Base-by-base conservation (phyloP, 2,329 filamentous ascomycete genomes). In the Myrmaecium sp. region DNA sequence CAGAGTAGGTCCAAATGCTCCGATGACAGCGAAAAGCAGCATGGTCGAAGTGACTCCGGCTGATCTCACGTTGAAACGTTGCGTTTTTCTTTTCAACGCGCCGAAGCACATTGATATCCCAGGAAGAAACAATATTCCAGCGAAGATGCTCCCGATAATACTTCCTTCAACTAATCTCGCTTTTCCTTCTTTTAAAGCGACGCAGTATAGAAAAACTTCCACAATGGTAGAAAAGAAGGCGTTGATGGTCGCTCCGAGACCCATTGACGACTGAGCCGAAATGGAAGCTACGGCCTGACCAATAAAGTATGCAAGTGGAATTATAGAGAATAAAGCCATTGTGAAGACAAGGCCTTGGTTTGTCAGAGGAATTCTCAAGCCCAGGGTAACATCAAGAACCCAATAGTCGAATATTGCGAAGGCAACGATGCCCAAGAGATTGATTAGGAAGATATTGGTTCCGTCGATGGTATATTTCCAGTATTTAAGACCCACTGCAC, bases 401-500 rank as follows among this genome's bases (percentile, higher is more conserved):
- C 73, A 73, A 64, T 86, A 95, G 58, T 98, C 89, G 37, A 92
- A 70, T 35, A 98, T 91, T 43, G 86, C 79, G 46, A 98, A 94
- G 14, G 80, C 58, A n/a, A 98, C 89, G 11, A 98, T 69, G 8
- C 72, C 77, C 57, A 95, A 81, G 30, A 98, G 67, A 49, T 98
- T 98, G 61, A 98, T 94, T 38, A 98, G 70, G 57, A 98, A 95
- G 46, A 98, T 92, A 55, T 98, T 98, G 33, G 89, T 98, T 29
- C 89, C 91, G 46, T 98, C 89, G 31, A 98, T 65, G 4, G 89
- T 98, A 55, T 98, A 98, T 56, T 98, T 98, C 86, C 91, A 98
- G 60, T 98, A 98, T 51, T 86, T 86, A 38, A 73, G 64, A 8
- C 89, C 89, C 8, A 91, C 86, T 22, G 89, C 89, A 31, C 91